Conservation (phyloP, 306 rosid species). For the Vigna unguiculata region DNA sequence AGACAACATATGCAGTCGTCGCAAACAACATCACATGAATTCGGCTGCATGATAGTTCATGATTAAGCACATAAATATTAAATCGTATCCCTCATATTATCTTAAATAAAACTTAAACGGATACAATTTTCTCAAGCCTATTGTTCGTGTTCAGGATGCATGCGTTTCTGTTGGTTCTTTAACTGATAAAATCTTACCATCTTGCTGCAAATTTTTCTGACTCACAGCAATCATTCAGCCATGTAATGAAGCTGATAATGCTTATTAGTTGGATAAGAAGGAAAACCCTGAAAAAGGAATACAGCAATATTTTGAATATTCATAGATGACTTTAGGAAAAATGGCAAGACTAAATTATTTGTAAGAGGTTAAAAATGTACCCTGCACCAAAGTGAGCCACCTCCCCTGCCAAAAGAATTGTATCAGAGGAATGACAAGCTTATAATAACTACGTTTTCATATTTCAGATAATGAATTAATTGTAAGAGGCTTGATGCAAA, state of each 20-base stretch:
- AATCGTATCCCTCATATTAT: conserved; percentile 25
- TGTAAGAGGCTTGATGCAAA: conserved; percentile 30
- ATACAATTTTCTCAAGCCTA: conserved; percentile 24
- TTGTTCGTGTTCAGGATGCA: conserved; percentile 28
- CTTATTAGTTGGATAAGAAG: conserved; percentile 94
- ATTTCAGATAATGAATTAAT: conserved; percentile 33
- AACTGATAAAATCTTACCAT: conserved; percentile 70
- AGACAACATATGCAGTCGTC: conserved; percentile 77
- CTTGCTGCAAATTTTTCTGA: conserved; percentile 72
- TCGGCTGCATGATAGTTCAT: conserved; percentile 67
- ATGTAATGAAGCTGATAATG: conserved; percentile 89
- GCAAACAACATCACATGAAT: conserved; percentile 86
- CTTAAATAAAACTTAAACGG: conserved; percentile 26
- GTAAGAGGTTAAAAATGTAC: conserved; percentile 55
- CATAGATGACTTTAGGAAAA: conserved; percentile 9
- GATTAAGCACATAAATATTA: conserved; percentile 27
- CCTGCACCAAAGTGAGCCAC: conserved; percentile 99
- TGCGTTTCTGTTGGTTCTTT: conserved; percentile 22
- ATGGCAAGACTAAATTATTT: conserved; percentile 34
- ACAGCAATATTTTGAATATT: conserved; percentile 31
- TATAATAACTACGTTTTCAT: conserved; percentile 14
- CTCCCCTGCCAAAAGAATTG: conserved; percentile 65
- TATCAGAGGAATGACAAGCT: conserved; percentile 43
- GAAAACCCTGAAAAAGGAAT: conserved; percentile 74
- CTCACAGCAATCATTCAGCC: conserved; percentile 80